Conservation (phyloP, 163 green algal species). For the Volvox carteri region DNA sequence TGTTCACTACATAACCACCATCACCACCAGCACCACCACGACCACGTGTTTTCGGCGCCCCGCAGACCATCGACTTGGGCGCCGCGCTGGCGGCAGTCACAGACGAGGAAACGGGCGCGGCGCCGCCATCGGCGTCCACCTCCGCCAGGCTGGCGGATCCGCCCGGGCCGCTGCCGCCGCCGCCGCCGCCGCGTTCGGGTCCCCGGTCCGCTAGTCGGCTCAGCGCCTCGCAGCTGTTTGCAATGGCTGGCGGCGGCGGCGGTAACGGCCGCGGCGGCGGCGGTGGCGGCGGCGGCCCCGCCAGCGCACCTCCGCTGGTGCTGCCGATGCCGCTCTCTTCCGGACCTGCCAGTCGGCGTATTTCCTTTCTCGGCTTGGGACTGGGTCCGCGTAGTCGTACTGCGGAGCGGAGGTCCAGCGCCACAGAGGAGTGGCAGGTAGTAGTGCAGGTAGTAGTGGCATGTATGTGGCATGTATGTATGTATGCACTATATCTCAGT, state of each 20-base stretch:
- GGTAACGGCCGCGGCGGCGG: not conserved
- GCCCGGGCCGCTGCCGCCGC: not conserved
- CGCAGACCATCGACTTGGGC: slow-evolving; percentile 13
- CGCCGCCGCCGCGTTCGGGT: not conserved
- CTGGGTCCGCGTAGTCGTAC: slow-evolving; percentile 13
- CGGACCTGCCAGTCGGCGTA: not conserved
- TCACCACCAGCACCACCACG: too few species aligned
- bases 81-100: not conserved
- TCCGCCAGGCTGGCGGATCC: not conserved
- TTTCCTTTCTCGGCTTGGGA: slow-evolving; percentile 14
- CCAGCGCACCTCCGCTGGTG: not conserved
- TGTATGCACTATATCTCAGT: too few species aligned
- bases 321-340: not conserved
- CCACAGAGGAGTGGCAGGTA: slow-evolving; percentile 15
- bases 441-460: not conserved
- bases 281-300: not conserved
- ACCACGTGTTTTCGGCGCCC: too few species aligned
- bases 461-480: not conserved
- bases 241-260: not conserved
- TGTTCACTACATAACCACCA: too few species aligned
- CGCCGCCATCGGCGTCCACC: not conserved
- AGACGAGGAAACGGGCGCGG: not conserved
- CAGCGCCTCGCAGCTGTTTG: not conserved
- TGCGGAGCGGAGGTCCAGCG: slow-evolving; percentile 17
- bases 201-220: not conserved